phyloP scores from a whole-genome alignment of 331 rosid genomes.

The Stylosanthes scabra region DNA sequence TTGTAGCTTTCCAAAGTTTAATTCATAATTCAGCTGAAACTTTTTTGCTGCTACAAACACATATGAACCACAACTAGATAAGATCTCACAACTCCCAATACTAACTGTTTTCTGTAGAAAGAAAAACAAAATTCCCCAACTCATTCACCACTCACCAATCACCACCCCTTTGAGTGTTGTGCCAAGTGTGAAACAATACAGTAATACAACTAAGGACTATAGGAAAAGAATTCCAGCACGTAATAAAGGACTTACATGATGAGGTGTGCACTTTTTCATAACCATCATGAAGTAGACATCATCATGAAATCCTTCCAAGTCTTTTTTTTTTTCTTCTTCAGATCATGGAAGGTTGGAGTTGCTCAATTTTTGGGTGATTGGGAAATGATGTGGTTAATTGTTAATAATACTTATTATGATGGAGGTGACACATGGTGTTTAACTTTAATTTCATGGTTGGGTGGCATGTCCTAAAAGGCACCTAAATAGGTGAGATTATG shows the following conservation, averaged over 20 bases:
- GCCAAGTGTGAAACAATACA: constrained; percentile 10
- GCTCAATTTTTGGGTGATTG: constrained; percentile 36
- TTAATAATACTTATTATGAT: constrained; percentile 9
- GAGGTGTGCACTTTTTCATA: constrained; percentile 18
- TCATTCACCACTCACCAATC: background rate
- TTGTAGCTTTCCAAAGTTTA: constrained; percentile 20
- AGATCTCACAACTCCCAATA: constrained; percentile 23
- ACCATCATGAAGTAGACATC: constrained; percentile 11
- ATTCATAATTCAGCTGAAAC: constrained; percentile 28
- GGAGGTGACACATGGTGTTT: constrained; percentile 54
- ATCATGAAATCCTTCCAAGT: constrained; percentile 23
- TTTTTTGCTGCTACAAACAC: constrained; percentile 23
- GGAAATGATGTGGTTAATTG: constrained; percentile 38
- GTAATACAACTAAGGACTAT: constrained; percentile 5
- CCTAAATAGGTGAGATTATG: constrained; percentile 1
- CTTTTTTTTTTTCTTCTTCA: constrained; percentile 18
- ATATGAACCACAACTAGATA: constrained; percentile 11
- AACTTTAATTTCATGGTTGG: constrained; percentile 33
- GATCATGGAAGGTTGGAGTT: constrained; percentile 42
- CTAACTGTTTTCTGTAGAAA: too few species aligned
- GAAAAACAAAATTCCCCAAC: too few species aligned
- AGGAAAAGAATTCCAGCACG: background rate
- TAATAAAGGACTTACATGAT: constrained; percentile 21
- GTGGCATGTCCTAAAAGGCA: constrained; percentile 38
- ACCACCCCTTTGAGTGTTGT: background rate